A percentile compares a stretch with the other conserved stretches of the same genome.
These are phyloP conservation scores for Hortaea werneckii DNA, from an alignment of 2,329 filamentous ascomycete species.

Conservation along the genomic window DNA sequence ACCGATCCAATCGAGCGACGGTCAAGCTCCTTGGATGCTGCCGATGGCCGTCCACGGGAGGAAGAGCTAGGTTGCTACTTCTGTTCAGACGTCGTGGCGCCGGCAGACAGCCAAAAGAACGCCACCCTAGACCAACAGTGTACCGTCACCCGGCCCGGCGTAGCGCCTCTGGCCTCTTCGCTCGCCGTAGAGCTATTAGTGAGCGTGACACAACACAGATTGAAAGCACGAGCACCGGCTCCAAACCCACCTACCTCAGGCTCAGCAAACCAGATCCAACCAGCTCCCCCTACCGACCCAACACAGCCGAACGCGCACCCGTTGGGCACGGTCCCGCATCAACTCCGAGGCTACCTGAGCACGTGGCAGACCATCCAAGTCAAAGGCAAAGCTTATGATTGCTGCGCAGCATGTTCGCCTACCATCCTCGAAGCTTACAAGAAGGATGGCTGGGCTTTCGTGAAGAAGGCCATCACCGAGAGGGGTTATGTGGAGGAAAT, in stretches of 20 bases:
- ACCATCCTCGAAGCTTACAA: constrained; percentile 60
- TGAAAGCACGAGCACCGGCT: constrained; percentile 30
- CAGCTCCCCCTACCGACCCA: constrained; percentile 25
- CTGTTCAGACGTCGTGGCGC: constrained; percentile 94
- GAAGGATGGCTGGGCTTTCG: constrained; percentile 62
- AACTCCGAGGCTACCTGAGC: constrained; percentile 66
- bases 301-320: constrained; percentile 37
- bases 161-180: constrained; percentile 85
- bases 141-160: constrained; percentile 87
- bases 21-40: constrained; percentile 3
- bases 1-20: constrained; percentile 7
- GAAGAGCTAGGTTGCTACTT: constrained; percentile 88
- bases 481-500: constrained; percentile 70
- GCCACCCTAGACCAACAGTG: constrained; percentile 96
- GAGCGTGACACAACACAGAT: constrained; percentile 65
- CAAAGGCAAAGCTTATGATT: constrained; percentile 64
- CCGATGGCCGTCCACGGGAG: constrained; percentile 31
- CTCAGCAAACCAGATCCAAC: constrained; percentile 16
- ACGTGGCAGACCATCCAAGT: constrained; percentile 66
- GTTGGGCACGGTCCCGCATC: constrained; percentile 63
- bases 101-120: constrained; percentile 85
- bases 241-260: constrained; percentile 16
- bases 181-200: constrained; percentile 83
- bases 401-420: constrained; percentile 70
- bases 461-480: constrained; percentile 63